A percentile compares a stretch with the other conserved stretches of the same genome.
Conservation (phyloP, 1,284 basidiomycete species). For the Cutaneotrichosporon sp. region DNA sequence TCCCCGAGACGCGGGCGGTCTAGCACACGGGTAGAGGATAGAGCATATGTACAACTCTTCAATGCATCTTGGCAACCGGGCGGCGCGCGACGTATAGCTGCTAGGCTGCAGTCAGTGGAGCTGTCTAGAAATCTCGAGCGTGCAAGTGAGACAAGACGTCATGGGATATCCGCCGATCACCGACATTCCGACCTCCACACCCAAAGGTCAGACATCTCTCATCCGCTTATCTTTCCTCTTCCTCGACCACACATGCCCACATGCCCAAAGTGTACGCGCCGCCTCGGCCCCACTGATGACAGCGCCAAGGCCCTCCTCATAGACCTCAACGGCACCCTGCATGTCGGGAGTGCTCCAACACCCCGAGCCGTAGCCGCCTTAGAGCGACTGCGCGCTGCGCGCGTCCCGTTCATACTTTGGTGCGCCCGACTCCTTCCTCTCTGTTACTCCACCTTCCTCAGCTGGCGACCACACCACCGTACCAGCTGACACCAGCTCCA, state of each 20-base stretch:
- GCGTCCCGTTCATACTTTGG: conserved; percentile 65
- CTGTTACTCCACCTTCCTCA: too few relatives aligned
- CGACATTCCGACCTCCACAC: not conserved
- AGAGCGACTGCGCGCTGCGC: conserved; percentile 55
- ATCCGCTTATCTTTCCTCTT: not conserved
- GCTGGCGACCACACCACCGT: too few relatives aligned
- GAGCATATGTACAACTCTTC: not conserved
- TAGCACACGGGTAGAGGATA: not conserved
- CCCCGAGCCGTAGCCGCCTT: conserved; percentile 61
- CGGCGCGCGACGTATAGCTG: too few relatives aligned
- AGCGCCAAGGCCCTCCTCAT: conserved; percentile 60
- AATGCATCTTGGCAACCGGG: conserved; percentile 4
- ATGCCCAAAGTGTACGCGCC: not conserved
- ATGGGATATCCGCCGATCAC: not conserved
- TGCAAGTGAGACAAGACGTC: not conserved
- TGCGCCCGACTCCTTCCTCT: too few relatives aligned
- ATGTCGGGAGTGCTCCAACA: conserved; percentile 61
- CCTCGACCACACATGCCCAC: too few relatives aligned
- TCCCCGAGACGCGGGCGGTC: not conserved
- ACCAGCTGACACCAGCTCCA: conserved; percentile 45
- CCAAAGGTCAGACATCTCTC: not conserved
- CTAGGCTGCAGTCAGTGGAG: too few relatives aligned
- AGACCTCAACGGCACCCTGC: conserved; percentile 69
- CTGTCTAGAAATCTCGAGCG: too few relatives aligned
- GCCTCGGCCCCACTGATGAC: not conserved